A percentile compares a stretch with the other conserved stretches of the same genome.
Evolutionary conservation across 2,329 filamentous ascomycete species (phyloP).

Genomic region (Fusarium sp.): DNA sequence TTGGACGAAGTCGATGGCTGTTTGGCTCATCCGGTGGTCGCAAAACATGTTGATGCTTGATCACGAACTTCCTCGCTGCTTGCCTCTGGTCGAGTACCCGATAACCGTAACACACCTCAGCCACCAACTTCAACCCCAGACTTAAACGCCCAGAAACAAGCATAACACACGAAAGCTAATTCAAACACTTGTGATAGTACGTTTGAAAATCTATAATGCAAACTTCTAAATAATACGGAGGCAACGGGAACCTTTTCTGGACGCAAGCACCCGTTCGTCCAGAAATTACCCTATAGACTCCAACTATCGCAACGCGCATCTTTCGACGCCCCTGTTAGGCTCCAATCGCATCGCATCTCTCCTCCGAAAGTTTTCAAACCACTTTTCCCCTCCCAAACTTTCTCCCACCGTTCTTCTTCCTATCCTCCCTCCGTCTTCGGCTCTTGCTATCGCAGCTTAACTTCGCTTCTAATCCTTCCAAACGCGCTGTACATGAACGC

Average conservation of each 20-base stretch:
- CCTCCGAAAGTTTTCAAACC: too few relatives aligned
- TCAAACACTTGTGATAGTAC: too few relatives aligned
- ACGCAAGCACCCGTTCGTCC: neutral
- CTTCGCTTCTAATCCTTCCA: accelerated
- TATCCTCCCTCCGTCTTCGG: too few relatives aligned
- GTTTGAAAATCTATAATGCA: too few relatives aligned
- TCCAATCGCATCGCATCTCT: neutral
- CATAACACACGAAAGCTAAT: neutral
- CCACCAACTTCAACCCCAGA: neutral
- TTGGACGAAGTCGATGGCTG: neutral
- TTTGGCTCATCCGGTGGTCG: neutral
- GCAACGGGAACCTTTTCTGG: neutral
- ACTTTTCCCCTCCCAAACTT: too few relatives aligned
- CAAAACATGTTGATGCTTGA: too few relatives aligned
- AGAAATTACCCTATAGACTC: neutral
- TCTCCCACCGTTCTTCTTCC: too few relatives aligned
- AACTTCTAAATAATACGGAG: too few relatives aligned
- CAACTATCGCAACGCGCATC: neutral
- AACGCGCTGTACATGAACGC: neutral
- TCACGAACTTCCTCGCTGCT: too few relatives aligned
- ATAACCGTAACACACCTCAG: accelerated
- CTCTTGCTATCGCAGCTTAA: too few relatives aligned
- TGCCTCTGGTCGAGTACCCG: too few relatives aligned
- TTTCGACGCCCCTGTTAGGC: neutral
- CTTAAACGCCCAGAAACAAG: neutral